Base-by-base conservation (phyloP, 768 basidiomycete genomes). In the Leccinellum rugosiceps region DNA sequence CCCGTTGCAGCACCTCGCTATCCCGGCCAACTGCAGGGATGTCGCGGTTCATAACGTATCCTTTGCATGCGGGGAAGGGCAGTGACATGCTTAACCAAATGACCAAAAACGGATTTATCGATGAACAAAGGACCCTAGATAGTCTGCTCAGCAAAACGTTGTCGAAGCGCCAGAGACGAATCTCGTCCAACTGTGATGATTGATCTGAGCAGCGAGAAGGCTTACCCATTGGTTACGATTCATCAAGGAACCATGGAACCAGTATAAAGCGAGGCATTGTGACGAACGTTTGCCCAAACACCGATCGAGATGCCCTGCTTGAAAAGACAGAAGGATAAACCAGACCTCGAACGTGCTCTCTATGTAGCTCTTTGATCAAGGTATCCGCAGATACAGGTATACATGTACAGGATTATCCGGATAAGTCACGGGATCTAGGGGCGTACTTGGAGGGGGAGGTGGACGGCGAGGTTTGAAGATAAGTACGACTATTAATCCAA, bases 381-480 rank as follows among this genome's bases (percentile, higher is more conserved):
- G 71, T 69, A 64, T 72, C 69, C 71, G 71, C 63, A 62, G 63
- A 63, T 71, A 71, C 64, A 72, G 44, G 58, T 56, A 60, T 65
- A 67, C 65, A 65, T 64, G 55, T 65, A 73, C 66, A 66, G 64
- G 53, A 69, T 59, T 61, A 65, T 74, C 63, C 57, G 50, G 44
- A 49, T 61, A 49, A 56, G 60, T 52, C 10, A 68, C 59, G 34
- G 74, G 45, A 50, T 70, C 75, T 59, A 69, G 60, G 13, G 58
- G 45, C 15, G 58, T 59, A 41, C 71, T 61, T 46, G 75, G 61
- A 52, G 77, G 53, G 55, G 74, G 58, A 49, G 70, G 61, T 56
- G 78, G 83, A 64, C 80, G 77, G 70, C 85, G 86, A 45, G 95
- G 94, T 77, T 97, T 98, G 79, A 96, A 92, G 57, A 98, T 88